Evolutionary conservation across 2,329 filamentous ascomycete species (phyloP), one percentile per base, ranked within the genome.

Genomic region (Aureobasidium melanogenum): DNA sequence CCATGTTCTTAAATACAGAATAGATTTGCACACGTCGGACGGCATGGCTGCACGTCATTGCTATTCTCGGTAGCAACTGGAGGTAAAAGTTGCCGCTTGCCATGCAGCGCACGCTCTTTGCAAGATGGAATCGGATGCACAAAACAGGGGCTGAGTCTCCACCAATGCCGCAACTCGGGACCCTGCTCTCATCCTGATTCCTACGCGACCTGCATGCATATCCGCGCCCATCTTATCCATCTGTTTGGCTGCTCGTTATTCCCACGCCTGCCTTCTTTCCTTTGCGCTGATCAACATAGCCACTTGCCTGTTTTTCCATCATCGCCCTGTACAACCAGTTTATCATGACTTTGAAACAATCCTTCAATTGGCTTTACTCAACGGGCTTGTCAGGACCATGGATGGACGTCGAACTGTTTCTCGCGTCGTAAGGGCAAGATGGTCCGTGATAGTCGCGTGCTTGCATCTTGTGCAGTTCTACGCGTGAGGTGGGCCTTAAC

Each of bases 31-130:
- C 54, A 58, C 54, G 56, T 41, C 41, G 32, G 41, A 38, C 28
- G 41, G 34, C 32, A 50, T 19, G 7, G n/a, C 19, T 43, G 44
- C 56, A 50, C 56, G 56, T 59, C 56, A 59, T 59, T 59, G 56
- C 56, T 59, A 59, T 59, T 59, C 56, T 59, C 56, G 56, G 56
- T 50, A 51, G 55, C 44, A 30, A 15, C 17, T 12, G 7, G 30
- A 50, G 34, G 50, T 52, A 52, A 52, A 52, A 52, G 32, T 52
- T 52, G 32, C 50, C 50, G 50, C 19, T 39, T 26, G 8, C 50
- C 50, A 52, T 52, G 28, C 34, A 54, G 12, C 22, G 30, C 50
- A 54, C 50, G 50, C 50, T 46, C 2, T 15, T 22, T 12, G 39
- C n/a, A 22, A 47, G 15, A 30, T 30, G 44, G 44, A 17, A 28